Evolutionary conservation across 352 stramenopile species (phyloP).

Genomic region (Phytophthora kernoviae): DNA sequence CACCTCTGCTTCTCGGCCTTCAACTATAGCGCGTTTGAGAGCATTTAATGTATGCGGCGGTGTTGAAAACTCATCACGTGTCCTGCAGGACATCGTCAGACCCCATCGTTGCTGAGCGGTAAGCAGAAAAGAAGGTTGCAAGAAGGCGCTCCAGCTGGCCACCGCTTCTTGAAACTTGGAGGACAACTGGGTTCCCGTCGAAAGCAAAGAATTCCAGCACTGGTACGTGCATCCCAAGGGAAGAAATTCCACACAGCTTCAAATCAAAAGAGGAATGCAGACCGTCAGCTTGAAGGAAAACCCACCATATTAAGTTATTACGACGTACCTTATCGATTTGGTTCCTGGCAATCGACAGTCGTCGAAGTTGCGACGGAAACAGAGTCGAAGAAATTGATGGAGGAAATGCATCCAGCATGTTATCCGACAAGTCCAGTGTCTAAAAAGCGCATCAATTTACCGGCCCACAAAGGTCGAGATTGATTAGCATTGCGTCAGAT

Average conservation of each 20-base stretch:
- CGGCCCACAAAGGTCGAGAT: background rate
- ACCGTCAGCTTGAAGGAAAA: no score
- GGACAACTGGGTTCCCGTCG: slow-evolving; percentile 48
- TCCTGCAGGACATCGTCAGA: slow-evolving; percentile 19
- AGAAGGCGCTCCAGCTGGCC: slow-evolving; percentile 50
- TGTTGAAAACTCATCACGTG: slow-evolving; percentile 10
- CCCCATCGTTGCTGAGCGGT: slow-evolving; percentile 26
- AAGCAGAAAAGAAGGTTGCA: slow-evolving; percentile 47
- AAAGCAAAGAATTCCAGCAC: slow-evolving; percentile 51
- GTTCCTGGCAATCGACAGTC: slow-evolving; percentile 62
- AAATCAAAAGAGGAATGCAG: background rate
- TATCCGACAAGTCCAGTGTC: slow-evolving; percentile 68
- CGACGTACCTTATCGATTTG: slow-evolving; percentile 58
- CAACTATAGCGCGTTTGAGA: slow-evolving; percentile 23
- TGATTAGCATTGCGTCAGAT: background rate
- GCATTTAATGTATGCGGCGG: slow-evolving; percentile 5
- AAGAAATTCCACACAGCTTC: slow-evolving; percentile 57
- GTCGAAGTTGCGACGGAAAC: slow-evolving; percentile 48
- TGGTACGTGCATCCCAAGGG: slow-evolving; percentile 42
- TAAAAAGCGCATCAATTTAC: slow-evolving; percentile 10
- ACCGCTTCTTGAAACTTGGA: slow-evolving; percentile 34
- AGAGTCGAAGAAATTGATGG: slow-evolving; percentile 22
- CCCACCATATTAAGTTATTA: no score
- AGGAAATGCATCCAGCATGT: slow-evolving; percentile 48
- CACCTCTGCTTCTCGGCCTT: slow-evolving; percentile 25